Conservation (phyloP, 768 basidiomycete species). For the Guyanaporus albipodus region DNA sequence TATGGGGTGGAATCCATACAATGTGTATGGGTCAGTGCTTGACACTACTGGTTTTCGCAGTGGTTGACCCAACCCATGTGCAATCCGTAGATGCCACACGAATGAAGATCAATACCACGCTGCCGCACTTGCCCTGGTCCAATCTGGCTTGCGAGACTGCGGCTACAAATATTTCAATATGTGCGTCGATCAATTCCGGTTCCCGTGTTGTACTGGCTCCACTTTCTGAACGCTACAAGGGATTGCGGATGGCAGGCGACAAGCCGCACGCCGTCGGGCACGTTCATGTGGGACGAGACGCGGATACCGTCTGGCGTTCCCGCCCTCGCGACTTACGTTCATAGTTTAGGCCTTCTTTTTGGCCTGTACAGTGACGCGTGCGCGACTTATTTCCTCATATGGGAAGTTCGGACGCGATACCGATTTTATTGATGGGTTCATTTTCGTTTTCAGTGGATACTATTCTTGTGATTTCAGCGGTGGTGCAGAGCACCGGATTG, state of each 20-base stretch:
- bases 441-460: constrained; percentile 3
- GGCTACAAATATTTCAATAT: constrained; percentile 11
- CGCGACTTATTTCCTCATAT: background rate
- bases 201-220: too few species aligned
- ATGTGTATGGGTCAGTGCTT: constrained; percentile 8
- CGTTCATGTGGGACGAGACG: constrained; percentile 7
- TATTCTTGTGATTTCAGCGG: constrained; percentile 2
- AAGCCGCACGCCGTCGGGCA: background rate
- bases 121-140: constrained; percentile 4
- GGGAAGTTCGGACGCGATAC: too few species aligned
- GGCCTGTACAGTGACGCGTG: constrained; percentile 14
- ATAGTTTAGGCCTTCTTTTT: constrained; percentile 7
- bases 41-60: background rate
- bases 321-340: constrained; percentile 7
- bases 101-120: constrained; percentile 5
- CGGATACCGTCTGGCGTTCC: constrained; percentile 12
- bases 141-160: background rate
- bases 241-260: constrained; percentile 15
- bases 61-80: background rate
- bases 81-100: constrained; percentile 3
- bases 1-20: constrained; percentile 19
- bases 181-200: background rate
- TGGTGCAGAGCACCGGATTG: constrained; percentile 1
- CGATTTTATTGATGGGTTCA: background rate
- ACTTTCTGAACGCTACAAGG: background rate